These are phyloP conservation scores for Colletotrichum musae DNA, from an alignment of 2,329 filamentous ascomycete genomes.

Conservation along the genomic window DNA sequence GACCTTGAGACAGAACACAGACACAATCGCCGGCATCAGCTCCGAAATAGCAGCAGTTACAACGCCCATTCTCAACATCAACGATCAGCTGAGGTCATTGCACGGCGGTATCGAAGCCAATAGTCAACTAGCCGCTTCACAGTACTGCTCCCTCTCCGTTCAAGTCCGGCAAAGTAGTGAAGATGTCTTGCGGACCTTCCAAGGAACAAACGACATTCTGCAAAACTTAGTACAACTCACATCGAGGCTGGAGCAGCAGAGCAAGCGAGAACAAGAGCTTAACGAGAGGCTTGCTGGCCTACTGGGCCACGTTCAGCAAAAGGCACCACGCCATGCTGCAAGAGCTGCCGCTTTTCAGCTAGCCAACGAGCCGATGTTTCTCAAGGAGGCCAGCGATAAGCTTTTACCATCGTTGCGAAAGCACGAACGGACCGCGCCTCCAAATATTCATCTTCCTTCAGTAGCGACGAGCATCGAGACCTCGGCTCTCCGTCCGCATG, in stretches of 20 bases:
- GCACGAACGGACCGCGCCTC: background rate
- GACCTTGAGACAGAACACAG: background rate
- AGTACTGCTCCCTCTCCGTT: background rate
- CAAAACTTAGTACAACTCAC: background rate
- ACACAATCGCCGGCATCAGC: background rate
- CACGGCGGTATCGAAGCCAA: background rate
- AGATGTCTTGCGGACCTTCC: background rate
- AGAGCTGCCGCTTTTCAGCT: background rate
- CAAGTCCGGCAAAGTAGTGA: background rate
- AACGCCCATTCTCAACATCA: background rate
- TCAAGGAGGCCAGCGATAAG: background rate
- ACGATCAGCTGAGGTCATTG: background rate
- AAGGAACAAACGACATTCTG: background rate
- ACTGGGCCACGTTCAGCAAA: background rate
- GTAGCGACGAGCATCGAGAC: no score
- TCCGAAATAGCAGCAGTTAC: background rate
- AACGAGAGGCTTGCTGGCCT: background rate
- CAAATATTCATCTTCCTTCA: background rate
- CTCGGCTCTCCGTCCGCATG: accelerated
- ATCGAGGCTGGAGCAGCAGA: no score
- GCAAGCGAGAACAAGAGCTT: background rate
- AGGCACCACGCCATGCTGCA: no score
- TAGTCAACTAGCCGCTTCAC: background rate
- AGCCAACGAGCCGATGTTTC: background rate
- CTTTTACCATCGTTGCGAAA: background rate